phyloP scores from a whole-genome alignment of 148 eudicot species.

The Hydrangea macrophylla region DNA sequence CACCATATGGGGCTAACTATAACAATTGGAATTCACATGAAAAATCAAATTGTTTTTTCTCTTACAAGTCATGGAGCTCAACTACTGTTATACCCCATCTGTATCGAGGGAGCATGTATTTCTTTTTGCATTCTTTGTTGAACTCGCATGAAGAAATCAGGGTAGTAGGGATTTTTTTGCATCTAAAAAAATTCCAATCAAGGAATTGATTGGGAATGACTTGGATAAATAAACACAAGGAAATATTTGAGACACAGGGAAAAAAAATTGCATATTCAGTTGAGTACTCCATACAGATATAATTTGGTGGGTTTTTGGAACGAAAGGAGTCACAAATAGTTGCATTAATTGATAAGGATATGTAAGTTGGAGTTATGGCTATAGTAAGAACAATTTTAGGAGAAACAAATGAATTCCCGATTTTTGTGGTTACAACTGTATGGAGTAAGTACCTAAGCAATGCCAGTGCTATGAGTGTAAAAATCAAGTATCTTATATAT shows the following conservation, averaged over 20 bases:
- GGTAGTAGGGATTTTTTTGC: background rate
- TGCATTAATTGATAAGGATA: too few relatives aligned
- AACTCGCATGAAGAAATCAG: background rate
- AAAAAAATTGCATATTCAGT: background rate
- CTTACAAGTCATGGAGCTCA: background rate
- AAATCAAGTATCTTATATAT: background rate
- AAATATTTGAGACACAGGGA: background rate
- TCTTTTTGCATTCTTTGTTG: background rate
- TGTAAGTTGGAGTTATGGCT: too few relatives aligned
- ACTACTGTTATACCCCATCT: background rate
- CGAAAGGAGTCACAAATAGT: background rate
- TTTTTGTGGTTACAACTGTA: too few relatives aligned
- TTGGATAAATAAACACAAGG: background rate
- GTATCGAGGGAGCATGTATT: constrained; percentile 5
- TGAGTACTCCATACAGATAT: background rate
- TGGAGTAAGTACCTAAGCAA: too few relatives aligned
- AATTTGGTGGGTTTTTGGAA: background rate
- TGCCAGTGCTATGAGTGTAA: background rate
- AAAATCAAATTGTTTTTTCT: background rate
- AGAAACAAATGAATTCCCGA: background rate
- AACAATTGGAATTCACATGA: background rate
- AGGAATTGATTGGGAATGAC: background rate
- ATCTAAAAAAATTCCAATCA: constrained; percentile 2
- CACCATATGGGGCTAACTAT: background rate
- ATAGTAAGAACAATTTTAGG: background rate